Base-by-base conservation (phyloP, 306 rosid species). In the Ochetophila trinervis region DNA sequence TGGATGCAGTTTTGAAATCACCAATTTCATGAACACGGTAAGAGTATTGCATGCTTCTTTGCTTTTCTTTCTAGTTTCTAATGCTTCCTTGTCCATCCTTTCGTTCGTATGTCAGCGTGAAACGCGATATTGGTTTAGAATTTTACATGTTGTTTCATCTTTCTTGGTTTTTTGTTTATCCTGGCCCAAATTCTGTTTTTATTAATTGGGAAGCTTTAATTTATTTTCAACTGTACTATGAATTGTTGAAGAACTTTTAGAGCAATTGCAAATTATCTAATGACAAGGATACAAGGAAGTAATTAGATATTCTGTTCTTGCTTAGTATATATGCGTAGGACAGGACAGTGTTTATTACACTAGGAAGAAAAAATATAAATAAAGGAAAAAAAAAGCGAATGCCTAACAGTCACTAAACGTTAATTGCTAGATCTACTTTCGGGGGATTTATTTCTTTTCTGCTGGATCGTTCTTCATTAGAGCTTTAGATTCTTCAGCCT, bases 401-500 rank as follows among this genome's bases (percentile, higher is more conserved):
- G 54, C 44, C 67, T 60, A 22, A 56, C 15, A 51, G 68, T 55
- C 35, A 19, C 36, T 60, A 53, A 67, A 47, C 63, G 60, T 21
- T 51, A 69, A 72, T 2, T 63, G 48, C 71, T 62, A 44, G 70
- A 66, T 60, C 48, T 56, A 68, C 56, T 73, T 73, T 56, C 10
- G n/a, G 30, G 53, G 52, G 58, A 75, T 35, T 34, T 70, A 55
- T 48, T 54, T 60, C 76, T 64, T 37, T 50, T 5, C 44, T 62
- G 53, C 34, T 54, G 51, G 53, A 36, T 68, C 20, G 0, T 60
- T 74, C 77, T 73, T 76, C 79, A 32, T 60, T 62, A 36, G 73
- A 81, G 77, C 65, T 75, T 67, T 69, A 71, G 56, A 59, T 71
- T 57, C 78, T 69, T 83, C 74, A 75, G 65, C 80, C 89, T 85